Base-by-base conservation (phyloP, 352 stramenopile genomes). In the Blastocystis sp. region DNA sequence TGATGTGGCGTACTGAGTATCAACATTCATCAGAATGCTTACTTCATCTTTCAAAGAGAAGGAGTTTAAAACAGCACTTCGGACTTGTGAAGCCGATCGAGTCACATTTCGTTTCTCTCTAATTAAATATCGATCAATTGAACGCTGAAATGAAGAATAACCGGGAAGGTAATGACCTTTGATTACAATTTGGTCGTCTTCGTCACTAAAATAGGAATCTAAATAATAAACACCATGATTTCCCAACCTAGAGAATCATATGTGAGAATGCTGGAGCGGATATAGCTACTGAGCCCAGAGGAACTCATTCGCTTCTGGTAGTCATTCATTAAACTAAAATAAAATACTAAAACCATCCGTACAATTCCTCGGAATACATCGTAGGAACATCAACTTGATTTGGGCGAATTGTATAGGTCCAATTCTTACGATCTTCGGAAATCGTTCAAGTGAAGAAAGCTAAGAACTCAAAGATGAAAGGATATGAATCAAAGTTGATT, bases 401-500 rank as follows among this genome's bases (percentile, higher is more conserved):
- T 40, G 53, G 27, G 2, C 78, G 78, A 57, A 89, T 35, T 48
- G 78, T 89, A 56, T 89, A 89, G 17, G 78, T 78, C 54, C 78
- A 78, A 51, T 89, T 78, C 54, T 78, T 79, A 6, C 48, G 19
- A 42, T 89, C 54, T 54, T 59, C 54, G 1, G 60, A 56, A 22
- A 78, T 89, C 60, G 60, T 79, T 22, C 11, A 0, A 53, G 60
- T 30, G 76, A 79, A 53, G 48, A 44, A 15, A 42, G 15, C 4
- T 53, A n/a, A n/a, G n/a, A 44, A 22, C 5, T 4, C 54, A 48
- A 22, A 4, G 59, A 13, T 22, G 7, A n/a, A n/a, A 79, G 66
- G 60, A 89, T 89, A 89, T 79, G 73, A 17, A 57, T 89, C 66
- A 44, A 89, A 89, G 0, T 76, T 15, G 30, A 89, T 89, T 22